Conservation (phyloP, 2,329 filamentous ascomycete genomes). For the Xylariales sp. region DNA sequence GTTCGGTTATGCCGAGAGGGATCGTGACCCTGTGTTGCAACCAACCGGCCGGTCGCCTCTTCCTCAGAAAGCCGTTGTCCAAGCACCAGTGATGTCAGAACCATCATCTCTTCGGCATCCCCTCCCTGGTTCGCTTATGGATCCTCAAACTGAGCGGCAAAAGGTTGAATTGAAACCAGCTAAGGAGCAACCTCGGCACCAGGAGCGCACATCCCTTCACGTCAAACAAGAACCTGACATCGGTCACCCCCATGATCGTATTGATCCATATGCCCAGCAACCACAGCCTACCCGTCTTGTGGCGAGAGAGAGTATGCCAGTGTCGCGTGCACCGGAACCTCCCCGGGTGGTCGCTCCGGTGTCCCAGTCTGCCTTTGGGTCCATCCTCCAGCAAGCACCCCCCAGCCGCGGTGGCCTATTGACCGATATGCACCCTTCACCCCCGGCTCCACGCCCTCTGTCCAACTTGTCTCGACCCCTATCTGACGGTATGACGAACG, state of each 20-base stretch:
- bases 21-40: slow-evolving; percentile 17
- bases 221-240: slow-evolving; percentile 50
- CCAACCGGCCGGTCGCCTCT: slow-evolving; percentile 26
- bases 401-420: slow-evolving; percentile 34
- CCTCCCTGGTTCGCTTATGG: slow-evolving; percentile 22
- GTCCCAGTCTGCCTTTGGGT: slow-evolving; percentile 27
- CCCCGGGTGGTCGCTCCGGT: slow-evolving; percentile 31
- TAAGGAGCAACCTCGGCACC: slow-evolving; percentile 25
- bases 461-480: slow-evolving; percentile 22
- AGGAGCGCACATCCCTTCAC: slow-evolving; percentile 25
- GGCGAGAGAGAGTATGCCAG: slow-evolving; percentile 34
- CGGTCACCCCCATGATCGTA: slow-evolving; percentile 27
- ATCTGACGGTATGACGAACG: slow-evolving; percentile 20
- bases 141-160: slow-evolving; percentile 24
- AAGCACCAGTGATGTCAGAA: slow-evolving; percentile 21
- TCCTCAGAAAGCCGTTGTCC: slow-evolving; percentile 21
- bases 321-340: slow-evolving; percentile 38
- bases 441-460: slow-evolving; percentile 29
- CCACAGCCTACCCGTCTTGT: slow-evolving; percentile 33
- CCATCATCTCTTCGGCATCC: slow-evolving; percentile 21
- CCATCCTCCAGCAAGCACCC: slow-evolving; percentile 34
- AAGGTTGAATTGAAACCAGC: slow-evolving; percentile 24
- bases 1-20: slow-evolving; percentile 42
- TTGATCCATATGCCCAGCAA: slow-evolving; percentile 38
- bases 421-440: slow-evolving; percentile 34